Percentiles rank a stretch among this genome's conserved stretches.
Conservation (phyloP, 1,139 yeast species). For the Scheffersomyces illinoinensis region DNA sequence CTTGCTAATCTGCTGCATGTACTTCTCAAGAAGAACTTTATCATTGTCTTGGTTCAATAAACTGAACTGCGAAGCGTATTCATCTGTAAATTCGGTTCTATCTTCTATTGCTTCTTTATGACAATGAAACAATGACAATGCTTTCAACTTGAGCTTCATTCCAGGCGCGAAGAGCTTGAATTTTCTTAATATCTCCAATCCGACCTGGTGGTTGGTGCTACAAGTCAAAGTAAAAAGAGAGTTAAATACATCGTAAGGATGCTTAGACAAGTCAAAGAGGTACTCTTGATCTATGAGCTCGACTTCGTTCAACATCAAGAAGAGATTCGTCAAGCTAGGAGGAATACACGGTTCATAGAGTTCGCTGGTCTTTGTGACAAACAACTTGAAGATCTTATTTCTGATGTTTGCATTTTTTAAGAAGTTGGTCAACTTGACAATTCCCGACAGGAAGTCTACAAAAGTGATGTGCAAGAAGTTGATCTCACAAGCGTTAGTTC, state of each 20-base stretch:
- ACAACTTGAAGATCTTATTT: slow-evolving; percentile 32
- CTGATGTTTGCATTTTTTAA: slow-evolving; percentile 27
- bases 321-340: slow-evolving; percentile 30
- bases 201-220: slow-evolving; percentile 33
- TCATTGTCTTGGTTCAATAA: background rate
- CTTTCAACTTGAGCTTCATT: slow-evolving; percentile 27
- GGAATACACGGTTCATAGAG: slow-evolving; percentile 30
- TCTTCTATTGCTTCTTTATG: slow-evolving; percentile 23
- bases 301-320: slow-evolving; percentile 33
- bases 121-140: slow-evolving; percentile 36
- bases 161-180: slow-evolving; percentile 22
- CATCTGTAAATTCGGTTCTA: slow-evolving; percentile 5
- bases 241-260: slow-evolving; percentile 24
- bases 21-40: slow-evolving; percentile 9
- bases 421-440: slow-evolving; percentile 26
- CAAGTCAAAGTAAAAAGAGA: slow-evolving; percentile 33
- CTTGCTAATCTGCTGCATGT: slow-evolving; percentile 19
- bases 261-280: slow-evolving; percentile 22
- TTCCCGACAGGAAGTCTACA: slow-evolving; percentile 28
- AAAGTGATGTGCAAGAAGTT: slow-evolving; percentile 39
- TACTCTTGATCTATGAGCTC: slow-evolving; percentile 19
- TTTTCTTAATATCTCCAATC: slow-evolving; percentile 28
- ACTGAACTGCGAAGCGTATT: slow-evolving; percentile 1
- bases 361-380: slow-evolving; percentile 26
- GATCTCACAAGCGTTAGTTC: slow-evolving; percentile 22